Evolutionary conservation across 257 asterid species (phyloP).

Genomic region (Przewalskia tangutica): DNA sequence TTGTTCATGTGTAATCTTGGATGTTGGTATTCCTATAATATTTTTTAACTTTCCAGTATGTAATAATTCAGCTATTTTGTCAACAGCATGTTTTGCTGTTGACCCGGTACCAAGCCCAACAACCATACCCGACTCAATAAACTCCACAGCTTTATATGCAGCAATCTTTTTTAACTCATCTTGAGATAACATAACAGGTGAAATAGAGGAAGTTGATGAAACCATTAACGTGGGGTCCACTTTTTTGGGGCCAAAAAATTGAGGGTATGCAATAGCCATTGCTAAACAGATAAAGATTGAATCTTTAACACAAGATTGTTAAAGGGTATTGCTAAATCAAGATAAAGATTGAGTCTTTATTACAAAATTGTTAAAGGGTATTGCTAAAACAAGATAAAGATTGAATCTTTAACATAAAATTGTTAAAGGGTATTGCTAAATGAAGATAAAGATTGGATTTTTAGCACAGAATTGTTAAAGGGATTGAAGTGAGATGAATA

Average conservation of each 20-base stretch:
- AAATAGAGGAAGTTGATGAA: slow-evolving; percentile 20
- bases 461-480: background rate
- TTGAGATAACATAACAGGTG: slow-evolving; percentile 12
- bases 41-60: slow-evolving; percentile 17
- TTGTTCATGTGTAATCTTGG: slow-evolving; percentile 32
- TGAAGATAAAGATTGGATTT: too few relatives aligned
- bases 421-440: background rate
- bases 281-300: background rate
- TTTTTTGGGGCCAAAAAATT: slow-evolving; percentile 15
- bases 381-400: background rate
- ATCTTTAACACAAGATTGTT: background rate
- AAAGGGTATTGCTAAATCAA: background rate
- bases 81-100: slow-evolving; percentile 41
- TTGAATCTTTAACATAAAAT: background rate
- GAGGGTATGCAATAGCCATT: slow-evolving; percentile 54
- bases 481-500: background rate
- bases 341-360: background rate
- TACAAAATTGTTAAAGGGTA: background rate
- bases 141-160: slow-evolving; percentile 35
- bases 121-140: slow-evolving; percentile 36
- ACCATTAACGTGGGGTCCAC: slow-evolving; percentile 25
- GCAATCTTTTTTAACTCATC: slow-evolving; percentile 37
- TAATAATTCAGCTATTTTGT: slow-evolving; percentile 24
- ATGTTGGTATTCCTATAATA: slow-evolving; percentile 37
- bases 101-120: slow-evolving; percentile 39